phyloP scores from a whole-genome alignment of 2,329 filamentous ascomycete species.

The Arthrobotrys musiformis region DNA sequence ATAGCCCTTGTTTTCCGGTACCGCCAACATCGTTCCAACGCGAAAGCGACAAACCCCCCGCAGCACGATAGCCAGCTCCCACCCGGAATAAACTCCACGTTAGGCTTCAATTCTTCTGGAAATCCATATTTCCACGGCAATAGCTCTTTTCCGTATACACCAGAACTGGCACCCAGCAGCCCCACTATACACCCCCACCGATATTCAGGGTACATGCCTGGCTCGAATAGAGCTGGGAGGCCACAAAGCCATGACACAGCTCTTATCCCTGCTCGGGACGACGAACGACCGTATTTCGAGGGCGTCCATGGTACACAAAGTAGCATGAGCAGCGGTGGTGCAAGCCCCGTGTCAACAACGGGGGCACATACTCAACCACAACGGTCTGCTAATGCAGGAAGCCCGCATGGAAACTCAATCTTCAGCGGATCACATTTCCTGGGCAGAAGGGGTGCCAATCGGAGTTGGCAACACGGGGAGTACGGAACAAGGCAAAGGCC shows the following conservation, averaged over 20 bases:
- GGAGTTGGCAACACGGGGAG: background rate
- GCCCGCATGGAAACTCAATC: constrained; percentile 3
- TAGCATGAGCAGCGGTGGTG: constrained; percentile 16
- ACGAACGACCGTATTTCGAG: constrained; percentile 39
- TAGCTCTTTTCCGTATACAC: constrained; percentile 3
- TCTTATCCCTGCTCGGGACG: constrained; percentile 41
- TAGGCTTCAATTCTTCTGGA: background rate
- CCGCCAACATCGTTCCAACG: background rate
- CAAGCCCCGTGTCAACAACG: constrained; percentile 30
- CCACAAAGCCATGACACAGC: constrained; percentile 32
- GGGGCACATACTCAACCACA: constrained; percentile 16
- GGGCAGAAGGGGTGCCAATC: constrained; percentile 12
- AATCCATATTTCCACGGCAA: constrained; percentile 34
- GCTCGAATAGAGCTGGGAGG: background rate
- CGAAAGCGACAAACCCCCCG: background rate
- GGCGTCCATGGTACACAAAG: constrained; percentile 28
- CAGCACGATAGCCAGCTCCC: constrained; percentile 4
- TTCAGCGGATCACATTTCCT: constrained; percentile 12
- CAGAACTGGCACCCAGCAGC: constrained; percentile 31
- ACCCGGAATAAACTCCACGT: background rate
- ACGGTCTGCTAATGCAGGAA: constrained; percentile 1
- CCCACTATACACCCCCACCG: constrained; percentile 24
- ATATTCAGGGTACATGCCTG: constrained; percentile 7
- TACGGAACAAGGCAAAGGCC: constrained; percentile 32
- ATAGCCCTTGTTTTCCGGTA: constrained; percentile 56